These are phyloP conservation scores for Ulota crispa DNA, from an alignment of 225 moss, liverwort and hornwort genomes.

Conservation along the genomic window DNA sequence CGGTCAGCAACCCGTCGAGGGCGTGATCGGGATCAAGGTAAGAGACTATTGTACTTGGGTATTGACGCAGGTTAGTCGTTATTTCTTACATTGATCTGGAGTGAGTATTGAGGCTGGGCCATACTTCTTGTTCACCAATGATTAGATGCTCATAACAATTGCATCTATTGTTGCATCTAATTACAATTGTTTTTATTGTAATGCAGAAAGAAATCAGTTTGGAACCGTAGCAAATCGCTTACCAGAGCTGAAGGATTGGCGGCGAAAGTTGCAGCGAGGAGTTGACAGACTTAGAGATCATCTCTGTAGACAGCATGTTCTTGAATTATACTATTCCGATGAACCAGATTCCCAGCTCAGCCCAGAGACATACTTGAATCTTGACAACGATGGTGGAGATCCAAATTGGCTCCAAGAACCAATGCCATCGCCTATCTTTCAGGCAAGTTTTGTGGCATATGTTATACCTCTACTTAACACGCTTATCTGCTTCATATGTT, in stretches of 20 bases:
- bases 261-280: conserved; percentile 75
- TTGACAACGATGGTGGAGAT: conserved; percentile 78
- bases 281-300: conserved; percentile 89
- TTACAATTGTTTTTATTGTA: not conserved
- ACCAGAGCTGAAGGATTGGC: conserved; percentile 96
- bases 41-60: not conserved
- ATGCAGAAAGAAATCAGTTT: conserved; percentile 69
- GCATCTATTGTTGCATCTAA: conserved; percentile 8
- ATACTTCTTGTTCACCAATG: not conserved
- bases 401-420: conserved; percentile 83
- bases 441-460: conserved; percentile 40
- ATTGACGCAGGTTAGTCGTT: not conserved
- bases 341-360: conserved; percentile 81
- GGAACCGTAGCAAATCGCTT: conserved; percentile 63
- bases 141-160: not conserved
- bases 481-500: not conserved
- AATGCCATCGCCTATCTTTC: conserved; percentile 92
- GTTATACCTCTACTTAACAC: not conserved
- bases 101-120: not conserved
- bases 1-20: conserved; percentile 64
- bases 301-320: conserved; percentile 77
- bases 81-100: not conserved
- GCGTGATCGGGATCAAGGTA: conserved; percentile 59
- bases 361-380: conserved; percentile 73
- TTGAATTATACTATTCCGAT: conserved; percentile 84